Percentiles rank a stretch among this genome's conserved stretches.
Evolutionary conservation across 176 grass and related monocot species (phyloP).

Genomic region (Rhynchospora pubera): DNA sequence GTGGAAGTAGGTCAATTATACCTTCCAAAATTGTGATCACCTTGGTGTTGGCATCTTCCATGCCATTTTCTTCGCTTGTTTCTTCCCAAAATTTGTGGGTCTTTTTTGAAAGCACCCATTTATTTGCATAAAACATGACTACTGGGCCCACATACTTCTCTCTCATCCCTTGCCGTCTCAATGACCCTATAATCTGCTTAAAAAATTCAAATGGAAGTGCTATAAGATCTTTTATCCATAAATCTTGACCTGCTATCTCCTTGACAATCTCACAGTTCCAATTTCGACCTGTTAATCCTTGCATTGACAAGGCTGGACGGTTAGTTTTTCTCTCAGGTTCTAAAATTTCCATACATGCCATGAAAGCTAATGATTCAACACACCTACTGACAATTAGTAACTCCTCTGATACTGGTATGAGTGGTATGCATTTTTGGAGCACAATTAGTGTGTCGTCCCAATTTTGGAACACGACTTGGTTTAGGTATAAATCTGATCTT

Average conservation of each 20-base stretch:
- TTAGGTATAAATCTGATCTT: conserved; percentile 82
- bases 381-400: conserved; percentile 77
- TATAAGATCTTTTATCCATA: conserved; percentile 92
- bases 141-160: conserved; percentile 91
- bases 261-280: conserved; percentile 84
- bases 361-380: conserved; percentile 90
- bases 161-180: conserved; percentile 86
- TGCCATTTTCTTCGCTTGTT: conserved; percentile 46
- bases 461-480: conserved; percentile 91
- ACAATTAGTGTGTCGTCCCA: conserved; percentile 87
- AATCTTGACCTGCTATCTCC: conserved; percentile 55
- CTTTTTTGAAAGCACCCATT: conserved; percentile 97
- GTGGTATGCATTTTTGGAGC: conserved; percentile 59
- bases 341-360: conserved; percentile 99
- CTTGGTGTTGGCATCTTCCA: conserved; percentile 44
- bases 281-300: conserved; percentile 31
- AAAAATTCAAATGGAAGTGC: conserved; percentile 84
- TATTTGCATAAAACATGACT: conserved; percentile 87
- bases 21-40: conserved; percentile 47
- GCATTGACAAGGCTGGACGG: conserved; percentile 13
- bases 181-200: conserved; percentile 55
- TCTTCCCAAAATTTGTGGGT: conserved; percentile 83
- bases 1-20: conserved; percentile 49
- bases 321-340: conserved; percentile 64
- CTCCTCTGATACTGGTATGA: conserved; percentile 65